Percentiles rank a stretch among this genome's conserved stretches.
phyloP scores from a whole-genome alignment of 495 filamentous ascomycete species.

The Daldinia grandis region DNA sequence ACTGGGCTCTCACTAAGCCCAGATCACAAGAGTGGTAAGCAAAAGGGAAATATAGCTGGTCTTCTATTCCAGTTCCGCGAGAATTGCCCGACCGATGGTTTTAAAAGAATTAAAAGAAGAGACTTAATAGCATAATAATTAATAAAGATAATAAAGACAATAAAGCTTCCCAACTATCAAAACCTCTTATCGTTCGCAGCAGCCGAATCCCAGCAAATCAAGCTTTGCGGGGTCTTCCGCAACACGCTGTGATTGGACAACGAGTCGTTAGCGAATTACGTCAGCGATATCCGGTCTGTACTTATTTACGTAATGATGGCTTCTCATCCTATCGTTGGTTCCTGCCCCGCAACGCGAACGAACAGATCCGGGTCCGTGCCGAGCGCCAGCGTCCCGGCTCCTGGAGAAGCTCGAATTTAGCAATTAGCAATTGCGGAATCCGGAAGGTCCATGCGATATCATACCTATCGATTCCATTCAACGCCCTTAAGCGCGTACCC shows the following conservation, averaged over 20 bases:
- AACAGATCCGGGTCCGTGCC: slow-evolving; percentile 12
- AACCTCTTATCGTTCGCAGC: slow-evolving; percentile 33
- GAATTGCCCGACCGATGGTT: slow-evolving; percentile 1
- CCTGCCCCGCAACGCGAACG: slow-evolving; percentile 44
- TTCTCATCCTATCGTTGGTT: slow-evolving; percentile 15
- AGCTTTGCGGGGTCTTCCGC: slow-evolving; percentile 41
- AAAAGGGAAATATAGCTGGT: not conserved
- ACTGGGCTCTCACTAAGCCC: slow-evolving; percentile 9
- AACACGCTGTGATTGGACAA: slow-evolving; percentile 32
- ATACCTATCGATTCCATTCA: too few species aligned
- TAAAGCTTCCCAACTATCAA: slow-evolving; percentile 12
- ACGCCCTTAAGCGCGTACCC: not conserved
- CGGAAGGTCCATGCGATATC: slow-evolving; percentile 36
- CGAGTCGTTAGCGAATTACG: slow-evolving; percentile 20
- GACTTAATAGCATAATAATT: too few species aligned
- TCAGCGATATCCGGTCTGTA: slow-evolving; percentile 40
- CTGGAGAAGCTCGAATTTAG: slow-evolving; percentile 28
- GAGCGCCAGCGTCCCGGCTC: slow-evolving; percentile 22
- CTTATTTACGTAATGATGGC: slow-evolving; percentile 32
- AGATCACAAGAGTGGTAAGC: slow-evolving; percentile 10
- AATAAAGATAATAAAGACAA: slow-evolving; percentile 5
- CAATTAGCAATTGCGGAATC: slow-evolving; percentile 29
- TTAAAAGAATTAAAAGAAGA: too few species aligned
- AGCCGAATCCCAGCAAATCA: slow-evolving; percentile 8
- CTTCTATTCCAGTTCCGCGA: slow-evolving; percentile 13